phyloP scores from a whole-genome alignment of 306 rosid genomes.

The Cucumis cinereus region DNA sequence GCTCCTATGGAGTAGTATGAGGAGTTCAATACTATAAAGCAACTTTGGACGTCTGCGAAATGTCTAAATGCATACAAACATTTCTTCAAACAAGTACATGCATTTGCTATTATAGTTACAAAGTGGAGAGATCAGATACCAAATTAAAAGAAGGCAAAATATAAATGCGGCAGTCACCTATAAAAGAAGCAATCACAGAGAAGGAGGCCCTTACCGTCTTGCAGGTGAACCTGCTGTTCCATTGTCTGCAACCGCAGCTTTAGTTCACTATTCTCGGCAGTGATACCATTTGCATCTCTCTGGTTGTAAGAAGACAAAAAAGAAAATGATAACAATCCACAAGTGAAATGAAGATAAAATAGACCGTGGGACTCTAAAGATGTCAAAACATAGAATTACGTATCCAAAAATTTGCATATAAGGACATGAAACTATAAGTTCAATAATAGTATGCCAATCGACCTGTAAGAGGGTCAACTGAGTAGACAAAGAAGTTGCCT shows the following conservation, averaged over 20 bases:
- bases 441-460: background rate
- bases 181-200: background rate
- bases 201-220: conserved; percentile 55
- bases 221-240: conserved; percentile 97
- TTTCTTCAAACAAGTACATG: background rate
- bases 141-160: background rate
- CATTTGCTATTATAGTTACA: background rate
- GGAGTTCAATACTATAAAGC: background rate
- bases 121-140: background rate
- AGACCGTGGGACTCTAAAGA: background rate
- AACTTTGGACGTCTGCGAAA: background rate
- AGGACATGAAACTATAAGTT: background rate
- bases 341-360: background rate
- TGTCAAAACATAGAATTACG: background rate
- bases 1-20: background rate
- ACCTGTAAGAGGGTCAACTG: conserved; percentile 92
- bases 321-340: background rate
- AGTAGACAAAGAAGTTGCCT: conserved; percentile 89
- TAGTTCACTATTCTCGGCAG: conserved; percentile 82
- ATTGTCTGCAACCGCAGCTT: conserved; percentile 88
- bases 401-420: background rate
- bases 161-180: background rate
- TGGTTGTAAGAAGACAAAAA: conserved; percentile 20
- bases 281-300: conserved; percentile 88
- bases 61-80: background rate